Evolutionary conservation across 805 yeast genomes (phyloP).

Genomic region (Candida pseudoglaebosa): DNA sequence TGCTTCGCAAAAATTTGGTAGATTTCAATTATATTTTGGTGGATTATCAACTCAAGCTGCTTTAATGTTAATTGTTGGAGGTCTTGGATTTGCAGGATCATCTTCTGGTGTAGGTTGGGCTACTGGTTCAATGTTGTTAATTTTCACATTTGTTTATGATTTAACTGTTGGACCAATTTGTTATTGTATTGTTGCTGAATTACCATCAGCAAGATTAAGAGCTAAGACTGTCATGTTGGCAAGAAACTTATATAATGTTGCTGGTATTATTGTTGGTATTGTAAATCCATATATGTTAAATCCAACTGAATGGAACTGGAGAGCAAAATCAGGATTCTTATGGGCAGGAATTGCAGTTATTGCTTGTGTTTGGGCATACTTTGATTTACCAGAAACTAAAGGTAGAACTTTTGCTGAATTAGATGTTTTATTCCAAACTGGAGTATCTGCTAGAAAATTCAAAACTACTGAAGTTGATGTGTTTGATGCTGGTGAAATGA

Average conservation of each 20-base stretch:
- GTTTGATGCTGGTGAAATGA: slow-evolving; percentile 33
- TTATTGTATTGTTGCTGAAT: slow-evolving; percentile 38
- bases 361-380: slow-evolving; percentile 40
- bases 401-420: slow-evolving; percentile 58
- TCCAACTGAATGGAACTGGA: slow-evolving; percentile 44
- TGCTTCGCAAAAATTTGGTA: slow-evolving; percentile 34
- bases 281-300: slow-evolving; percentile 41
- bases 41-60: slow-evolving; percentile 34
- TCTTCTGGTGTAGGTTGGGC: slow-evolving; percentile 31
- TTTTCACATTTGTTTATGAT: slow-evolving; percentile 45
- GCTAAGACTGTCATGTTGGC: slow-evolving; percentile 36
- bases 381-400: slow-evolving; percentile 57
- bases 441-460: slow-evolving; percentile 43
- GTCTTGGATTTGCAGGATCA: slow-evolving; percentile 23
- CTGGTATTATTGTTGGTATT: slow-evolving; percentile 29
- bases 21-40: slow-evolving; percentile 35
- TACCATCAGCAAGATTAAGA: slow-evolving; percentile 33
- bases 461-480: slow-evolving; percentile 35
- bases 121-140: slow-evolving; percentile 43
- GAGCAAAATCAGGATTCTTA: slow-evolving; percentile 42
- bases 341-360: slow-evolving; percentile 34
- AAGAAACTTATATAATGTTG: slow-evolving; percentile 35
- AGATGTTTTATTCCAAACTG: slow-evolving; percentile 47
- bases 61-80: slow-evolving; percentile 42
- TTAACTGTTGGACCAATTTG: slow-evolving; percentile 36